Evolutionary conservation across 768 basidiomycete species (phyloP), one percentile per base, ranked within the genome.

Genomic region (Hysterangium stoloniferum): DNA sequence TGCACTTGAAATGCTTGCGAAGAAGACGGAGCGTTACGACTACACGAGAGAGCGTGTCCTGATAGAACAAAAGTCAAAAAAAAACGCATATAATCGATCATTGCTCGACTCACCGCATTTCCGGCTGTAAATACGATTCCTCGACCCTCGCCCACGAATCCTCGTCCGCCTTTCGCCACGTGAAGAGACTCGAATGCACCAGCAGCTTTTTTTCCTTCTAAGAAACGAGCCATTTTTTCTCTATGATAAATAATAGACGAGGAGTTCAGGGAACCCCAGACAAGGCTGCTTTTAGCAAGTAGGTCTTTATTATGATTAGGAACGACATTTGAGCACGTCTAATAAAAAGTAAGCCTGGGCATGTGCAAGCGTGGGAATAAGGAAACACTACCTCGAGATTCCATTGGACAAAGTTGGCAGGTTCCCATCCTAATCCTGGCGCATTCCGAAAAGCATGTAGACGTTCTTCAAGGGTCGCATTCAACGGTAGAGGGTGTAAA

Each of bases 61-160:
- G n/a, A 22, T 5, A 50, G 22, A 3, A 11, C 11, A 42, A 17
- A 28, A 7, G 25, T 42, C 15, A n/a, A 15, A 6, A 22, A 4
- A 15, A 27, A 36, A 8, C 17, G 48, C 29, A n/a, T n/a, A n/a
- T n/a, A n/a, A n/a, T n/a, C n/a, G n/a, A n/a, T n/a, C n/a, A n/a
- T n/a, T n/a, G n/a, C n/a, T n/a, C n/a, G n/a, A n/a, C n/a, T 28
- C 17, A 50, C 48, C 5, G 68, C 68, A 56, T 72, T 71, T 4
- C 71, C 71, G n/a, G 70, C 71, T 7, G 71, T 69, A 59, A 70
- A 66, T 11, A 73, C 68, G 28, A 73, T 63, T 1, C 70, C 68
- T 27, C 68, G 42, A 9, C 52, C 53, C 36, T 58, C 12, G 29
- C 56, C 52, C 29, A 36, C 41, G 31, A 43, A 32, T 2, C 52